Conservation (phyloP, 2,329 filamentous ascomycete genomes). For the Proliferodiscus dingleyae region DNA sequence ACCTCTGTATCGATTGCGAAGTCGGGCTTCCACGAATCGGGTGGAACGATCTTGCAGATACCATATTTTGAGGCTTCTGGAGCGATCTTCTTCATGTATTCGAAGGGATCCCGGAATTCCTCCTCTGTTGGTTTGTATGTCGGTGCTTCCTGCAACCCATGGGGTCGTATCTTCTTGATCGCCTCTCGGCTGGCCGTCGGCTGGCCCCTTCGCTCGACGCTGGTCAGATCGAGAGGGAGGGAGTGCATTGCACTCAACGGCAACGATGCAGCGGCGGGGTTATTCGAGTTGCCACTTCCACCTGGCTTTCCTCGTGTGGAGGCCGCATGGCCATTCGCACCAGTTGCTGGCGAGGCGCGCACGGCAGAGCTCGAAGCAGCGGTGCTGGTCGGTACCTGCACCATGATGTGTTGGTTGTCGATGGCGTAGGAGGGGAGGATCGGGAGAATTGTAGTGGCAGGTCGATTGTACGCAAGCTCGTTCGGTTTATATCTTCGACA, state of each 20-base stretch:
- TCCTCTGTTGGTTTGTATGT: constrained; percentile 87
- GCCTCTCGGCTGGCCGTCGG: constrained; percentile 71
- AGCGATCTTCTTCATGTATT: constrained; percentile 87
- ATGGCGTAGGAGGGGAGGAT: background rate
- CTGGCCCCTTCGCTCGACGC: constrained; percentile 87
- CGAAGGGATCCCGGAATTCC: constrained; percentile 90
- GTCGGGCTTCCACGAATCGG: constrained; percentile 86
- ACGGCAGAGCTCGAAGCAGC: constrained; percentile 25
- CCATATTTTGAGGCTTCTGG: constrained; percentile 84
- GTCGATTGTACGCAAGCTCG: constrained; percentile 12
- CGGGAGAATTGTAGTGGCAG: background rate
- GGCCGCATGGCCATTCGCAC: constrained; percentile 20
- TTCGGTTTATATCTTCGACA: constrained; percentile 21
- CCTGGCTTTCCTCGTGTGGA: constrained; percentile 25
- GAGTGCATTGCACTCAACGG: constrained; percentile 33
- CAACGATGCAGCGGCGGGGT: constrained; percentile 28
- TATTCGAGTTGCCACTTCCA: constrained; percentile 27
- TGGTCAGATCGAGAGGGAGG: constrained; percentile 71
- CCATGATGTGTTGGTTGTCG: constrained; percentile 26
- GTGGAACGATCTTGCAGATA: constrained; percentile 92
- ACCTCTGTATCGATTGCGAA: constrained; percentile 98
- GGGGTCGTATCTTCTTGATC: constrained; percentile 71
- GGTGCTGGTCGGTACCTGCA: constrained; percentile 28
- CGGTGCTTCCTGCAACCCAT: constrained; percentile 83
- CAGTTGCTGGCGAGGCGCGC: constrained; percentile 29